Percentiles rank a stretch among this genome's conserved stretches.
phyloP scores from a whole-genome alignment of 129 eudicot species.

The Chrysanthemum lavandulifolium region DNA sequence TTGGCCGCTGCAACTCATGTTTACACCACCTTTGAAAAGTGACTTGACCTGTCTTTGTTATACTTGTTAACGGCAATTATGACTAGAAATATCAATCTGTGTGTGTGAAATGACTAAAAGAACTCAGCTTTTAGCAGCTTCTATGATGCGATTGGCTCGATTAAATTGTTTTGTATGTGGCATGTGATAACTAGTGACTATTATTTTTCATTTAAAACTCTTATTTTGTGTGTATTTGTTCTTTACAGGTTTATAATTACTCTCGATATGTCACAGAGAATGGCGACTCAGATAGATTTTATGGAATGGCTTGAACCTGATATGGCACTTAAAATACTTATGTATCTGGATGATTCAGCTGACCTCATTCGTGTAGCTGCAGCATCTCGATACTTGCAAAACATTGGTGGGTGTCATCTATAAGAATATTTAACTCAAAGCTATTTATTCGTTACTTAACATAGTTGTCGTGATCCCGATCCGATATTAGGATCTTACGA shows the following conservation, averaged over 20 bases:
- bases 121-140: too few relatives aligned
- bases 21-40: too few relatives aligned
- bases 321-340: slow-evolving; percentile 43
- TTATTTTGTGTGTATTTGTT: neutral
- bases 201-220: neutral
- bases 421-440: slow-evolving; percentile 2
- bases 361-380: slow-evolving; percentile 63
- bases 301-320: slow-evolving; percentile 57
- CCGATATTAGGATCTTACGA: too few relatives aligned
- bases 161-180: slow-evolving; percentile 7
- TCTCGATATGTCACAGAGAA: slow-evolving; percentile 9
- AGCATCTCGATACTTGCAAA: slow-evolving; percentile 60
- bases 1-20: too few relatives aligned
- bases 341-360: slow-evolving; percentile 55
- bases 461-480: neutral
- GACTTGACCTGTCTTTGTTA: too few relatives aligned
- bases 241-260: slow-evolving; percentile 10
- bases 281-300: slow-evolving; percentile 42
- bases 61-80: too few relatives aligned
- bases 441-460: neutral
- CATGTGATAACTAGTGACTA: neutral
- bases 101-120: too few relatives aligned
- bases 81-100: too few relatives aligned
- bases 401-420: slow-evolving; percentile 45
- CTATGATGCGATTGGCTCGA: too few relatives aligned